Conservation (phyloP, 1,284 basidiomycete genomes). For the Ustilago lituana region DNA sequence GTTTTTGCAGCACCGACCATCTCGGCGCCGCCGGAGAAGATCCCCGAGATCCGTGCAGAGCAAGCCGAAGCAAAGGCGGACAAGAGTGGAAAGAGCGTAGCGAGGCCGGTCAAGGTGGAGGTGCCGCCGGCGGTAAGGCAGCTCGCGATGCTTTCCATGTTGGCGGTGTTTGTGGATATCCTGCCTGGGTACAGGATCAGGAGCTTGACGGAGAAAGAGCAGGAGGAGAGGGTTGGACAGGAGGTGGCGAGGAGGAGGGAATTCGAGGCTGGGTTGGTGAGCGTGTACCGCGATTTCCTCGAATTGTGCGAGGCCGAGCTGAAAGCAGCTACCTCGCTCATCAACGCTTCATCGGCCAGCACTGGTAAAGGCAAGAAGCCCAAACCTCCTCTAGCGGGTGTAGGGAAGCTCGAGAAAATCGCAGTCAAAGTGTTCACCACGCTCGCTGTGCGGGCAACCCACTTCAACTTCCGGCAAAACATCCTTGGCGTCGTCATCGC, state of each 20-base stretch:
- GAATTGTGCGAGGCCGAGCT: slow-evolving; percentile 87
- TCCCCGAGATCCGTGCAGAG: slow-evolving; percentile 28
- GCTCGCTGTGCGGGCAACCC: slow-evolving; percentile 81
- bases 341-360: neutral
- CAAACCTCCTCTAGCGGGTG: slow-evolving; percentile 28
- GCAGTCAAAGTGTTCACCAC: slow-evolving; percentile 87
- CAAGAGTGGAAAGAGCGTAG: slow-evolving; percentile 68
- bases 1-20: slow-evolving; percentile 49
- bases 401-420: slow-evolving; percentile 57
- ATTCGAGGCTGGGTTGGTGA: slow-evolving; percentile 94
- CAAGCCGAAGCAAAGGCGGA: slow-evolving; percentile 55
- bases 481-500: slow-evolving; percentile 88
- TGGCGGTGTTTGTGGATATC: slow-evolving; percentile 95
- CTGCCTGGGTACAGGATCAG: slow-evolving; percentile 85
- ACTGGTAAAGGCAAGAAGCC: neutral
- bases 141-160: slow-evolving; percentile 86
- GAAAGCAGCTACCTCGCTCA: slow-evolving; percentile 70
- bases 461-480: slow-evolving; percentile 97
- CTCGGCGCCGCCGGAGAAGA: slow-evolving; percentile 44
- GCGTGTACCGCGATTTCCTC: slow-evolving; percentile 87
- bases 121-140: slow-evolving; percentile 87
- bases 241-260: slow-evolving; percentile 89
- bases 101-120: slow-evolving; percentile 30
- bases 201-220: slow-evolving; percentile 86
- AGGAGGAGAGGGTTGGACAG: slow-evolving; percentile 91